Evolutionary conservation across 2,329 filamentous ascomycete genomes (phyloP).

Genomic region (Remersonia thermophila): DNA sequence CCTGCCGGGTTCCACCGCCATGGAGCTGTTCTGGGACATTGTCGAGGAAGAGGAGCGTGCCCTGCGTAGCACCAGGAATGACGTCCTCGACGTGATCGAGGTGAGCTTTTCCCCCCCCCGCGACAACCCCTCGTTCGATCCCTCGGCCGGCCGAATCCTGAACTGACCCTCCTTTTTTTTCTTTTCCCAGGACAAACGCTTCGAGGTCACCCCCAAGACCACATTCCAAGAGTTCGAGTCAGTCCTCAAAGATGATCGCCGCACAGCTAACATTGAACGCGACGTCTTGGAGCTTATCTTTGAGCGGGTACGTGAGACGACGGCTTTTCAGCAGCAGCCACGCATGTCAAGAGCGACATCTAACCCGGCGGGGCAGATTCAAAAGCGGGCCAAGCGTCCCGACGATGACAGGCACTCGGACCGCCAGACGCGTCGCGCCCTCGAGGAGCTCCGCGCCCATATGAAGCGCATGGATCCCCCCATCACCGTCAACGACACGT

Average conservation of each 20-base stretch:
- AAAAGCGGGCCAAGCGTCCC: conserved; percentile 67
- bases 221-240: conserved; percentile 78
- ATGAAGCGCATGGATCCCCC: conserved; percentile 88
- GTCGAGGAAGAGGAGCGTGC: conserved; percentile 87
- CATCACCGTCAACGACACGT: conserved; percentile 64
- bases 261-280: conserved; percentile 75
- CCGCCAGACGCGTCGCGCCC: conserved; percentile 69
- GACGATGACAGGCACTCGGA: conserved; percentile 81
- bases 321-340: no score
- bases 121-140: background rate
- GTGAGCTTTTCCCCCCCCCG: no score
- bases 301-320: conserved; percentile 60
- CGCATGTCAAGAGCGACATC: no score
- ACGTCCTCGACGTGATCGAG: conserved; percentile 79
- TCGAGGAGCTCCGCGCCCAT: conserved; percentile 71
- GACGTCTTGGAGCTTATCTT: conserved; percentile 74
- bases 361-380: no score
- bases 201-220: conserved; percentile 78
- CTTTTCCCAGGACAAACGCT: conserved; percentile 64
- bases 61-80: conserved; percentile 68
- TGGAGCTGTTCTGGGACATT: conserved; percentile 92
- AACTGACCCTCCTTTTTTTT: conserved; percentile 20
- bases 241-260: conserved; percentile 73
- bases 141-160: background rate
- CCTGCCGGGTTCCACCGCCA: conserved; percentile 69